Evolutionary conservation across 2,329 filamentous ascomycete species (phyloP).

Genomic region (Alternaria gansuensis): DNA sequence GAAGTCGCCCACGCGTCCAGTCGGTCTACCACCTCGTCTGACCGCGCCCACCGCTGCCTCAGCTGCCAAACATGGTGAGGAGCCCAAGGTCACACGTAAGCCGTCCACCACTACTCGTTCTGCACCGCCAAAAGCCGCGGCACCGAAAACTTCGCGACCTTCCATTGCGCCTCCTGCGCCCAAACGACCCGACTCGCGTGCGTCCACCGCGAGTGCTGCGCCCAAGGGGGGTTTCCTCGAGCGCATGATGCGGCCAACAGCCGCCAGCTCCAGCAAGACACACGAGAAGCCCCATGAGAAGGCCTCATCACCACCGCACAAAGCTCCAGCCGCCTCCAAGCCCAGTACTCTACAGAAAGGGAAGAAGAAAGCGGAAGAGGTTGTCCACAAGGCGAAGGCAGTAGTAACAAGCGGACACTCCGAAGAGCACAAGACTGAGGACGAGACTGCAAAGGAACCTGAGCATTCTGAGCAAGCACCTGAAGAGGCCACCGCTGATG

Average conservation of each 20-base stretch:
- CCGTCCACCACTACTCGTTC: slow-evolving; percentile 52
- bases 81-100: slow-evolving; percentile 52
- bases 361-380: slow-evolving; percentile 51
- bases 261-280: slow-evolving; percentile 72
- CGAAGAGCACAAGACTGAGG: slow-evolving; percentile 20
- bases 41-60: slow-evolving; percentile 76
- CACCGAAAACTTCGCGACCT: slow-evolving; percentile 46
- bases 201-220: slow-evolving; percentile 62
- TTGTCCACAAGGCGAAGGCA: slow-evolving; percentile 48
- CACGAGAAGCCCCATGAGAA: slow-evolving; percentile 65
- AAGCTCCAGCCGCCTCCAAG: slow-evolving; percentile 36
- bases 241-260: slow-evolving; percentile 83
- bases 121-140: slow-evolving; percentile 39
- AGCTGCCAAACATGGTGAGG: slow-evolving; percentile 64
- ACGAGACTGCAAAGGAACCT: slow-evolving; percentile 24
- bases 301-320: slow-evolving; percentile 52
- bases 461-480: slow-evolving; percentile 18
- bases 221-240: slow-evolving; percentile 77
- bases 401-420: slow-evolving; percentile 42
- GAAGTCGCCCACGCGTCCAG: slow-evolving; percentile 73
- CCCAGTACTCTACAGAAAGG: slow-evolving; percentile 43
- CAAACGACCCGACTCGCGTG: slow-evolving; percentile 63
- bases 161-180: slow-evolving; percentile 48
- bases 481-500: slow-evolving; percentile 16
- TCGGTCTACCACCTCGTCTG: slow-evolving; percentile 71